Percentiles rank a stretch among this genome's conserved stretches.
Evolutionary conservation across 106 monocot genomes (phyloP).

Genomic region (Dactylorhiza incarnata): DNA sequence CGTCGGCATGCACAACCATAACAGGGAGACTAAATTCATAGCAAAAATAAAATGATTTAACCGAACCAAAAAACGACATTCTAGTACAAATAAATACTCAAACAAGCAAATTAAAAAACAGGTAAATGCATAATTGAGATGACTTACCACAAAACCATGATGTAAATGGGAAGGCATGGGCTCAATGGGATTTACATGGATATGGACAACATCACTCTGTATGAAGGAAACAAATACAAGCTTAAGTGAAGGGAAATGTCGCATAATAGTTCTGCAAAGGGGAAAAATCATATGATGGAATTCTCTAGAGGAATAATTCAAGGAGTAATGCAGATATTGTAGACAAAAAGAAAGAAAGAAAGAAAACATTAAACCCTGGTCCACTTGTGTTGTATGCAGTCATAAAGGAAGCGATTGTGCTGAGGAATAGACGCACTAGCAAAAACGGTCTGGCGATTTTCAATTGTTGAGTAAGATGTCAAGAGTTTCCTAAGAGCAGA

Average conservation of each 20-base stretch:
- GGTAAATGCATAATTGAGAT: constrained; percentile 2
- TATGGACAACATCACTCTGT: constrained; percentile 80
- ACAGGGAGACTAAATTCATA: too few species aligned
- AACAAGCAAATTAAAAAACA: not conserved
- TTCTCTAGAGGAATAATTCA: not conserved
- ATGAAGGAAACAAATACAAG: constrained; percentile 12
- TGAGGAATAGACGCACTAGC: constrained; percentile 97
- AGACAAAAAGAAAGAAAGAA: not conserved
- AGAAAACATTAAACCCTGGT: constrained; percentile 53
- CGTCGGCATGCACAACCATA: too few species aligned
- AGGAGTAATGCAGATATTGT: not conserved
- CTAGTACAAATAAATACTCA: not conserved
- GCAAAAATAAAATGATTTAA: not conserved
- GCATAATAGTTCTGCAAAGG: not conserved
- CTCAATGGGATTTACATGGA: constrained; percentile 81
- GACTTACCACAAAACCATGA: constrained; percentile 81
- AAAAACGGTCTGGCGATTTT: constrained; percentile 68
- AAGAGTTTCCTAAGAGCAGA: constrained; percentile 66
- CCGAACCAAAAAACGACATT: not conserved
- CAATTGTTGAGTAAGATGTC: constrained; percentile 58
- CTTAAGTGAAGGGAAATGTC: not conserved
- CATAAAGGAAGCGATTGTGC: constrained; percentile 76
- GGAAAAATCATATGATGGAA: not conserved
- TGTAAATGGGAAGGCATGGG: constrained; percentile 70
- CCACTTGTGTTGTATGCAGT: constrained; percentile 93